Percentiles rank a stretch among this genome's conserved stretches.
Evolutionary conservation across 805 yeast genomes (phyloP).

Genomic region (Zygosaccharomyces pseudorouxii): DNA sequence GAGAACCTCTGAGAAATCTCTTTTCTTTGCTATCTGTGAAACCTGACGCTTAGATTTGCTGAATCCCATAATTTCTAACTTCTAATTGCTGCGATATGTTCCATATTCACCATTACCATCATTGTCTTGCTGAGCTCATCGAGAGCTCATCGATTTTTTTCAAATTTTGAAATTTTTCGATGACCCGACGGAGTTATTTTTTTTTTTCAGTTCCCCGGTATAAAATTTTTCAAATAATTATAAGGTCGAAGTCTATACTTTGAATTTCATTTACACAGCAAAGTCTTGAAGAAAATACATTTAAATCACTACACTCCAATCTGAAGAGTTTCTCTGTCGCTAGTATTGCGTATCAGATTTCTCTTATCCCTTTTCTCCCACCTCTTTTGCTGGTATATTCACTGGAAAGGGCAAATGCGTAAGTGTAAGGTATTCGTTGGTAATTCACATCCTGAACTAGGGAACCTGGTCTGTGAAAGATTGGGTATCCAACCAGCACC

Average conservation of each 20-base stretch:
- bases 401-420: slow-evolving; percentile 54
- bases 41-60: background rate
- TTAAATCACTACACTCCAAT: background rate
- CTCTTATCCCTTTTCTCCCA: background rate
- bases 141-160: background rate
- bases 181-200: slow-evolving; percentile 6
- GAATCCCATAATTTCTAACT: background rate
- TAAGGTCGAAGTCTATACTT: background rate
- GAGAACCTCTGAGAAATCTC: slow-evolving; percentile 13
- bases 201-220: slow-evolving; percentile 1
- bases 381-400: background rate
- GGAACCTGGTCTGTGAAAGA: slow-evolving; percentile 81
- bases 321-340: background rate
- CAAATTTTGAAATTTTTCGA: slow-evolving; percentile 1
- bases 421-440: slow-evolving; percentile 97
- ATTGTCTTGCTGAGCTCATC: background rate
- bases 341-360: background rate
- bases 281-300: background rate
- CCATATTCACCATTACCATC: background rate
- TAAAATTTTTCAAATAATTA: background rate
- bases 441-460: slow-evolving; percentile 92
- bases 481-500: slow-evolving; percentile 94
- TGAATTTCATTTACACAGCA: background rate
- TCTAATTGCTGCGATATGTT: background rate
- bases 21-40: background rate